Evolutionary conservation across 129 eudicot genomes (phyloP), one percentile per base, ranked within the genome.

Genomic region (Flaveria bidentis): DNA sequence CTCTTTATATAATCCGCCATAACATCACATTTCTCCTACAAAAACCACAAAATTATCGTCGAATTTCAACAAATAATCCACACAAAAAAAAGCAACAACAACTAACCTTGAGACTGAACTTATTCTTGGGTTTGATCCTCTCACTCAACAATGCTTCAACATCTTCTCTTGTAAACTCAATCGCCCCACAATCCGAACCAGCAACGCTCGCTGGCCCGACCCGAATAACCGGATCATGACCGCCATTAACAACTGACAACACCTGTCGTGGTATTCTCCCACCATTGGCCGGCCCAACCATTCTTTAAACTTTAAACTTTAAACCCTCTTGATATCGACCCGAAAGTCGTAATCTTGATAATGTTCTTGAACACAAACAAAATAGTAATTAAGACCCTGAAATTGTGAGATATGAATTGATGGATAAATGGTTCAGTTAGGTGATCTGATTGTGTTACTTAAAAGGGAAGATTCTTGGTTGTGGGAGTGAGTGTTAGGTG

Each of bases 11-110:
- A 84, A 20, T 95, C 97, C 71, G 66, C 39, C 96, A 95, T 87
- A 73, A 72, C 85, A 28, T 89, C 97, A 83, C 91, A 84, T 84
- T 89, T 95, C 64, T 92, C 99, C 99, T 95, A 81, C 16, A 78
- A 76, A 67, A 17, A 23, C 57, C 65, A 72, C 76, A 72, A 23
- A 67, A 58, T 36, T 33, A 45, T 73, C 18, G 16, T 69, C 36
- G 13, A 44, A 33, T 18, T 45, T 57, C 2, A 6, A 71, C 26
- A 39, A 4, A 67, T 60, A 77, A 13, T 30, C 33, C 61, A 30
- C 4, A 26, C 6, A 18, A 39, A 52, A 5, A 26, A 69, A 47
- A 16, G 22, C 36, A 56, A 25, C 16, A 42, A 1, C 18, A 26
- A 67, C 85, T 76, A 76, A 91, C 99, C 96, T 87, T 94, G 45